Base-by-base conservation (phyloP, 768 basidiomycete genomes). In the Hypholoma sublateritium region DNA sequence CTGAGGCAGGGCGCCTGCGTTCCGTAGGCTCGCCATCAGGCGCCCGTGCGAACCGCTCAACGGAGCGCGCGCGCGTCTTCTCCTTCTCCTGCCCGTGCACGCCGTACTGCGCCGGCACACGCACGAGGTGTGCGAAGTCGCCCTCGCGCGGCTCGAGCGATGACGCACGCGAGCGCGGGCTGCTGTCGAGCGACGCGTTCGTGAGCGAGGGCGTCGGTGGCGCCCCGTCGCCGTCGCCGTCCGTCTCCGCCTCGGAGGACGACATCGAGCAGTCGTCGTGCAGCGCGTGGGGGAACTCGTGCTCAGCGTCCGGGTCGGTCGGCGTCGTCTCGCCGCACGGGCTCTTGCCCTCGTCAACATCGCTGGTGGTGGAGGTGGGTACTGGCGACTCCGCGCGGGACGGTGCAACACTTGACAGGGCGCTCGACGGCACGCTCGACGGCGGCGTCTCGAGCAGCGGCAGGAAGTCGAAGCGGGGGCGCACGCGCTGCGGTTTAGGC, bases 131-230 rank as follows among this genome's bases (percentile, higher is more conserved):
- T 9, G 9, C 28, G 5, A 32, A 9, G 28, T 32, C 28, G 24
- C 25, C 16, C 46, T 47, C 46, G 24, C 46, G 25, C 21, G 46
- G 46, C 25, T 47, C 50, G 17, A 50, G 34, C 36, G 50, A 36
- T 13, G 24, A 75, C 5, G 74, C 70, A 35, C 70, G 65, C 1
- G 73, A 74, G 2, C 63, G 61, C 5, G 73, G 73, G 47, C 72
- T 75, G 62, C 74, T 74, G 43, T 73, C 71, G 9, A 73, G 55
- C 5, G 75, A 75, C 2, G 74, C 71, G 55, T 74, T 66, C 2
- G 74, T 72, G 8, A 75, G 64, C 0, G 75, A 66, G 0, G 75
- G 74, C 0, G 74, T 77, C 0, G 73, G 71, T 0, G 73, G 71
- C 56, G 72, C 72, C 4, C 62, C 65, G 7, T 43, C 39, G 52